phyloP scores from a whole-genome alignment of 345 rosid species.

The Reutealis trisperma region DNA sequence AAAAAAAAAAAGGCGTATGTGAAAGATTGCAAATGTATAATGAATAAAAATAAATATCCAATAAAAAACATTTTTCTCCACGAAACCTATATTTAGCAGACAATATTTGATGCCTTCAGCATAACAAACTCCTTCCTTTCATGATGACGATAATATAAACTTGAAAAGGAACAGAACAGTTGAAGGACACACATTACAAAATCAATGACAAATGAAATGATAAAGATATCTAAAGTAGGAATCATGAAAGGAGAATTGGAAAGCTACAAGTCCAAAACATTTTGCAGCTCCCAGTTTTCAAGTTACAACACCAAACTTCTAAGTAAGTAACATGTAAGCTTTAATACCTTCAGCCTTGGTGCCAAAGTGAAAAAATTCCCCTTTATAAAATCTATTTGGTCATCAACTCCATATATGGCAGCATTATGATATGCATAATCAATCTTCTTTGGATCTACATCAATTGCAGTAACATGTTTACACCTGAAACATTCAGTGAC shows the following conservation, averaged over 20 bases:
- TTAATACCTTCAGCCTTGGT: constrained; percentile 61
- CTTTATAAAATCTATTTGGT: constrained; percentile 68
- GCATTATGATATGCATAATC: constrained; percentile 85
- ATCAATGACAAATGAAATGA: neutral
- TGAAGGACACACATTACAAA: neutral
- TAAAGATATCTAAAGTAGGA: neutral
- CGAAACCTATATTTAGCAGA: neutral
- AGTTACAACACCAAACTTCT: constrained; percentile 3
- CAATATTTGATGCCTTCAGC: neutral
- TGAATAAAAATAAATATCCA: neutral
- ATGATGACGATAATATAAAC: neutral
- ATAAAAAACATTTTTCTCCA: neutral
- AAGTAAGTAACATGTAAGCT: neutral
- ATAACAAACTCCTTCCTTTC: neutral
- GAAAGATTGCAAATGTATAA: neutral
- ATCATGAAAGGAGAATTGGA: neutral
- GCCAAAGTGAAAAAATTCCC: constrained; percentile 85
- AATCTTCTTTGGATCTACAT: constrained; percentile 77
- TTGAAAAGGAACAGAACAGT: neutral
- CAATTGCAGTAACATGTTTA: constrained; percentile 74
- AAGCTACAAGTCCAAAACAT: neutral
- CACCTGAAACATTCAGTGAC: constrained; percentile 50
- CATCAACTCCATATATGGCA: constrained; percentile 69
- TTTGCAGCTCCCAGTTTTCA: neutral
- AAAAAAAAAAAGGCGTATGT: neutral